phyloP scores from a whole-genome alignment of 1,284 basidiomycete species.

The Trametes sp. region DNA sequence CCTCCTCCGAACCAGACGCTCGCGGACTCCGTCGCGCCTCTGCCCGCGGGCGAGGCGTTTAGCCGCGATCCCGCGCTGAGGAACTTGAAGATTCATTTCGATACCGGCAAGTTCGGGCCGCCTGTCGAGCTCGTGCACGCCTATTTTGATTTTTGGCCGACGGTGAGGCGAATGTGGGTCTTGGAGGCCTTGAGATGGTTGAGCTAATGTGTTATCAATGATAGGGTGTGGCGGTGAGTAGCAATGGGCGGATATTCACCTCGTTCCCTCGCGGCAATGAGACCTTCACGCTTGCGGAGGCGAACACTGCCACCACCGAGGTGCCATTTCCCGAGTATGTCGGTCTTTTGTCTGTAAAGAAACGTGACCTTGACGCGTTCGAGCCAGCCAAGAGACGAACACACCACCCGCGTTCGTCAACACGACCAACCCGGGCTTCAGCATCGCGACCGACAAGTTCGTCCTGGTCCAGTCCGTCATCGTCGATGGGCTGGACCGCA shows the following conservation, averaged over 20 bases:
- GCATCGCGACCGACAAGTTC: slow-evolving; percentile 38
- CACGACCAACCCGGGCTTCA: slow-evolving; percentile 29
- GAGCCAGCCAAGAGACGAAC: slow-evolving; percentile 32
- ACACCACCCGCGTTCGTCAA: slow-evolving; percentile 33
- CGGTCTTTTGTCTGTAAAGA: no score
- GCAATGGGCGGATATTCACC: slow-evolving; percentile 31
- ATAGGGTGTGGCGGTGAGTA: slow-evolving; percentile 34
- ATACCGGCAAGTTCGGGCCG: slow-evolving; percentile 32
- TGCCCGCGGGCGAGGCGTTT: slow-evolving; percentile 16
- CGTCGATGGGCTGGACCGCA: slow-evolving; percentile 39
- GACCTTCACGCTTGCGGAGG: slow-evolving; percentile 34
- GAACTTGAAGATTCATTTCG: slow-evolving; percentile 26
- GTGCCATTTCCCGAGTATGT: slow-evolving; percentile 31
- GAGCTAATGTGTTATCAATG: background rate
- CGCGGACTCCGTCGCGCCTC: slow-evolving; percentile 22
- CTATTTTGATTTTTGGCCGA: slow-evolving; percentile 34
- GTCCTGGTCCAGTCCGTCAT: slow-evolving; percentile 41
- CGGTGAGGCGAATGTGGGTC: slow-evolving; percentile 14
- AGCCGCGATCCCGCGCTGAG: slow-evolving; percentile 23
- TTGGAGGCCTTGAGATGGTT: no score
- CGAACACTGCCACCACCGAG: slow-evolving; percentile 32
- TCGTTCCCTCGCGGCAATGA: slow-evolving; percentile 35
- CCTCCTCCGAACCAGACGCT: slow-evolving; percentile 33
- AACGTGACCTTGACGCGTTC: background rate
- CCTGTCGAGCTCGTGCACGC: slow-evolving; percentile 33